Percentiles rank a stretch among this genome's conserved stretches.
phyloP scores from a whole-genome alignment of 441 rosid species.

The Erodium moschatum region DNA sequence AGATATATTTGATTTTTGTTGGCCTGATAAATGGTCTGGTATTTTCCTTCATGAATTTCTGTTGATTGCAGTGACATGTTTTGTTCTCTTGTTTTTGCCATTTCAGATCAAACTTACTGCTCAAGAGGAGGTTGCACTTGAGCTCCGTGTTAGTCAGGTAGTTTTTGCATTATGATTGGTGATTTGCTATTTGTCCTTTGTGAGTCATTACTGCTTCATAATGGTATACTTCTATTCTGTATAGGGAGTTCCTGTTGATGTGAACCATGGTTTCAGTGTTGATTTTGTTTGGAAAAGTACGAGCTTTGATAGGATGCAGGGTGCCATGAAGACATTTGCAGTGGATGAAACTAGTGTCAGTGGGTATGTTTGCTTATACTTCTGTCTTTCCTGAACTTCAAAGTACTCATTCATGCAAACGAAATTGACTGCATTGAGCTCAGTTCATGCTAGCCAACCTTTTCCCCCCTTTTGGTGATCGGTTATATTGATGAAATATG shows the following conservation, averaged over 20 bases:
- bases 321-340: constrained; percentile 97
- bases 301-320: constrained; percentile 97
- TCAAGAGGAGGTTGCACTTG: constrained; percentile 97
- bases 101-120: constrained; percentile 88
- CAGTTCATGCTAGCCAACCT: neutral
- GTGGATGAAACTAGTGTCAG: constrained; percentile 99
- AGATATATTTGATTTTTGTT: neutral
- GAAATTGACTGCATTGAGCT: neutral
- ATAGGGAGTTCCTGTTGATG: constrained; percentile 91
- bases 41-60: too few relatives aligned
- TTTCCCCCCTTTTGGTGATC: neutral
- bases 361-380: constrained; percentile 51
- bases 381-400: neutral
- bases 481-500: neutral
- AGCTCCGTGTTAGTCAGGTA: constrained; percentile 97
- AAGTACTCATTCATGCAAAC: neutral
- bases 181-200: neutral
- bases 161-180: constrained; percentile 18
- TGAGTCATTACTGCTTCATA: constrained; percentile 7
- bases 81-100: constrained; percentile 3
- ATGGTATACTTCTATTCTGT: constrained; percentile 16
- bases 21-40: neutral
- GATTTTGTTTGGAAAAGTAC: constrained; percentile 99
- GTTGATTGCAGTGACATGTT: neutral
- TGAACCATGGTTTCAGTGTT: constrained; percentile 89